These are phyloP conservation scores for Hippophae rhamnoides DNA, from an alignment of 306 rosid species.

Conservation along the genomic window DNA sequence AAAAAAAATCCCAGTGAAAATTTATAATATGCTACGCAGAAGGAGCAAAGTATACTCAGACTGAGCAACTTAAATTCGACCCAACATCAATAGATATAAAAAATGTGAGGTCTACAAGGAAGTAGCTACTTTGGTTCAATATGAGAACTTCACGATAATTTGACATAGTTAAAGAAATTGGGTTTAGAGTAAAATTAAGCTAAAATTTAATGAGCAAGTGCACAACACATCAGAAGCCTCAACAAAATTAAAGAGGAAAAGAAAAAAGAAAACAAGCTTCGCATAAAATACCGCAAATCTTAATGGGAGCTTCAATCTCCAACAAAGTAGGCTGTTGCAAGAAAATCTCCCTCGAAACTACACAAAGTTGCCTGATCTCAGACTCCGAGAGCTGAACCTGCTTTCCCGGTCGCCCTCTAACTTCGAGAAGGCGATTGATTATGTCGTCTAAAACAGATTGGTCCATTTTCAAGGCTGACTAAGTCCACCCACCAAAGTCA, in stretches of 20 bases:
- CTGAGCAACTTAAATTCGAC: background rate
- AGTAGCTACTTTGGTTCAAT: background rate
- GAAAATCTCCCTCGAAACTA: conserved; percentile 58
- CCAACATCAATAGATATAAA: background rate
- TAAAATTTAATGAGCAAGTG: too few species aligned
- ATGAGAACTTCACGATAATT: too few species aligned
- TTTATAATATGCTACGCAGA: background rate
- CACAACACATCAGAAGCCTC: too few species aligned
- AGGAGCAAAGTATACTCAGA: background rate
- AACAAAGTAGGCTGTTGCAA: conserved; percentile 72
- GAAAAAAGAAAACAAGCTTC: background rate
- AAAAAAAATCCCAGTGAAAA: background rate
- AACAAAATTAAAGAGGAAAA: background rate
- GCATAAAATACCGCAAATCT: conserved; percentile 64
- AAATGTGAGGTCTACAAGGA: background rate
- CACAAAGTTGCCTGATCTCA: conserved; percentile 90
- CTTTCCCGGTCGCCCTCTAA: conserved; percentile 74
- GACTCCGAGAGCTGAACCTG: conserved; percentile 88
- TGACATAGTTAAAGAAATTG: too few species aligned
- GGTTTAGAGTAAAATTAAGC: too few species aligned
- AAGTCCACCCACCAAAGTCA: conserved; percentile 10
- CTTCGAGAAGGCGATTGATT: conserved; percentile 71
- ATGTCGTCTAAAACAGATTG: conserved; percentile 69
- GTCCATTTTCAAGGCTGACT: conserved; percentile 39
- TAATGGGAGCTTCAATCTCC: conserved; percentile 87